Percentiles rank a stretch among this genome's conserved stretches.
These are phyloP conservation scores for Phytophthora citricola DNA, from an alignment of 352 stramenopile species.

Conservation along the genomic window DNA sequence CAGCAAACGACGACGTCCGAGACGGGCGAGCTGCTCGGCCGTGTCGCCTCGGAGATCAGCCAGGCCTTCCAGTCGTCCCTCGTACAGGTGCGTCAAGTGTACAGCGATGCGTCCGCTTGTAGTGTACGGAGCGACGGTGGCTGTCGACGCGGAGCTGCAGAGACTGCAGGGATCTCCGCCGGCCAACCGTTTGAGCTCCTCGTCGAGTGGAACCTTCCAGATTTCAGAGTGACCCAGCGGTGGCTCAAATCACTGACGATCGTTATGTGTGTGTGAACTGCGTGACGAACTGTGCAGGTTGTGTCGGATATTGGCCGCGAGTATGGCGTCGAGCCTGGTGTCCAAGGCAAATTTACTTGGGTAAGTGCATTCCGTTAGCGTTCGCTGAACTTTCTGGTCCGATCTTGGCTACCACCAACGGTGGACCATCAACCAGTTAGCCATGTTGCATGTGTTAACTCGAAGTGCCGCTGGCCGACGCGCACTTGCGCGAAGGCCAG, in stretches of 20 bases:
- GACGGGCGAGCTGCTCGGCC: constrained; percentile 36
- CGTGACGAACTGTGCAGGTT: constrained; percentile 31
- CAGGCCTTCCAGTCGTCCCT: constrained; percentile 48
- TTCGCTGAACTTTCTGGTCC: constrained; percentile 36
- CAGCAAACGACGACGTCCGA: constrained; percentile 24
- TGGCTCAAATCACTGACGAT: constrained; percentile 40
- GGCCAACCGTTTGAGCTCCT: constrained; percentile 16
- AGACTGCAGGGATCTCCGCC: too few species aligned
- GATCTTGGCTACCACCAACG: constrained; percentile 26
- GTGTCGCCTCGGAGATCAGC: constrained; percentile 44
- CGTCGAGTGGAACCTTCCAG: constrained; percentile 18
- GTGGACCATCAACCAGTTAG: constrained; percentile 43
- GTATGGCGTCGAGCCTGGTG: constrained; percentile 39
- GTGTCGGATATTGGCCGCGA: constrained; percentile 46
- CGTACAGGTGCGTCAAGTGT: constrained; percentile 32
- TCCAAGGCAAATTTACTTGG: constrained; percentile 30
- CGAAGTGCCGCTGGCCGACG: constrained; percentile 9
- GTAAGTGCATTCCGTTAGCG: constrained; percentile 29
- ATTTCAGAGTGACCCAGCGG: constrained; percentile 16
- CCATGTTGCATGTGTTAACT: constrained; percentile 38
- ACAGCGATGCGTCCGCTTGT: constrained; percentile 5
- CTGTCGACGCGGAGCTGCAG: neutral
- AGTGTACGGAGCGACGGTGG: neutral
- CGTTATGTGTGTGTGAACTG: constrained; percentile 20
- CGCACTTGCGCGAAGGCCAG: constrained; percentile 3